Base-by-base conservation (phyloP, 1,284 basidiomycete species). In the Taiwanofungus camphoratus region DNA sequence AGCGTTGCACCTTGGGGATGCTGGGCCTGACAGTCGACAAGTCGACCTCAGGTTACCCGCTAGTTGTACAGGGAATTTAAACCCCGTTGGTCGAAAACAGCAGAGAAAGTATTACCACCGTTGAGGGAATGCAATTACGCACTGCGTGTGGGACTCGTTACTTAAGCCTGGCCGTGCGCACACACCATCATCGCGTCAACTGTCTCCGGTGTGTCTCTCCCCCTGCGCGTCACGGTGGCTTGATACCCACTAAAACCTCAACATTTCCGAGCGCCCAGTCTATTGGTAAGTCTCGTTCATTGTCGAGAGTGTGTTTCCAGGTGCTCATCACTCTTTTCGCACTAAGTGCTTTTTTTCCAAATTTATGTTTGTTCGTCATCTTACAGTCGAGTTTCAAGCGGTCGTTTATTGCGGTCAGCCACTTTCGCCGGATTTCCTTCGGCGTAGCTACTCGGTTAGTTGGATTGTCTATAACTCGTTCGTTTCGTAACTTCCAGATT, bases 401-500 rank as follows among this genome's bases (percentile, higher is more conserved):
- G 5, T 13, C 3, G 18, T 39, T 39, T 12, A 39, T 31, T 3
- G 38, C 27, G 6, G 9, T 20, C 2, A 13, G 4, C 38, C 38
- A 39, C n/a, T 24, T 22, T 2, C 8, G 7, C 15, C 19, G n/a
- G 16, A 39, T 39, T 15, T 39, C 38, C 35, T 36, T 3, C 5
- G 0, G 53, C 55, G 54, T 3, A 42, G 50, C 3, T 8, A 1
- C 4, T 34, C 23, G 0, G 51, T 39, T 2, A 4, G 21, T 3
- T 8, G n/a, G n/a, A n/a, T 9, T 6, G 22, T 11, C 9, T 9
- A 16, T 7, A 27, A 8, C 3, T 26, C 41, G 3, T 27, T 21
- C 18, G 42, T 42, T 7, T 22, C 46, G 32, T 3, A 64, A 33
- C 27, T 51, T 55, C 64, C 63, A 66, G 13, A 64, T 60, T 1